These are phyloP conservation scores for Arthrinium phaeospermum DNA, from an alignment of 2,329 filamentous ascomycete genomes.

Conservation along the genomic window DNA sequence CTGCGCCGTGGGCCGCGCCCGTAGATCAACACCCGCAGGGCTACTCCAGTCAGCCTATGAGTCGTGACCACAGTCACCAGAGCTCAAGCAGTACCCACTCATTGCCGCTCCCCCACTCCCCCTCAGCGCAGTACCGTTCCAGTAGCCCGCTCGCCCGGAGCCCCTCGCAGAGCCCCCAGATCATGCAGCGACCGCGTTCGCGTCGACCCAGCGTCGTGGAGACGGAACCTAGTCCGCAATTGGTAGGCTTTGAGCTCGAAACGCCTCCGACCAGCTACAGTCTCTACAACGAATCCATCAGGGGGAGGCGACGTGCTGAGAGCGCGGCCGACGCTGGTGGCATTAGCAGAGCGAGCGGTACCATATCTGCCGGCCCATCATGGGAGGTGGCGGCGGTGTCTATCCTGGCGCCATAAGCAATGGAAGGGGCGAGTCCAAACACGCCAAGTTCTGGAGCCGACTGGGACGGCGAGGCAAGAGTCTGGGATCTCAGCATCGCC, in stretches of 20 bases:
- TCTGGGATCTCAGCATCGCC: background rate
- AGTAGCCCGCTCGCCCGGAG: conserved; percentile 23
- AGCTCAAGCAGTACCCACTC: conserved; percentile 36
- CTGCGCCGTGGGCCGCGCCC: conserved; percentile 31
- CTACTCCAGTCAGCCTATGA: conserved; percentile 58
- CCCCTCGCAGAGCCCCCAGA: conserved; percentile 33
- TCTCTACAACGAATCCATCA: conserved; percentile 31
- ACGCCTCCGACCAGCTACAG: conserved; percentile 35
- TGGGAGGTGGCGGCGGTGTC: background rate
- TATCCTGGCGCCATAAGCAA: conserved; percentile 2
- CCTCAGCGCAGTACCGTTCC: conserved; percentile 17
- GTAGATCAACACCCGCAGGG: conserved; percentile 37
- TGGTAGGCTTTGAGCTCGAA: conserved; percentile 32
- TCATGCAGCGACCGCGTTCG: conserved; percentile 34
- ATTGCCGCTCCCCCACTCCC: conserved; percentile 20
- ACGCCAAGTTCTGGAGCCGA: conserved; percentile 19
- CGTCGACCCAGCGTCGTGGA: conserved; percentile 48
- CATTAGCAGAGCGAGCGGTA: background rate
- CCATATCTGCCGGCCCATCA: background rate
- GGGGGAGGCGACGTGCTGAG: conserved; percentile 25
- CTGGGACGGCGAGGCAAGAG: conserved; percentile 3
- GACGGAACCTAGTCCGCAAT: conserved; percentile 50
- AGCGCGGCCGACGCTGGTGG: background rate
- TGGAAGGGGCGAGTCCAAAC: background rate
- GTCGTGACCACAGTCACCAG: conserved; percentile 50